Evolutionary conservation across 805 yeast species (phyloP).

Genomic region (Barnettozyma wickerhamii): DNA sequence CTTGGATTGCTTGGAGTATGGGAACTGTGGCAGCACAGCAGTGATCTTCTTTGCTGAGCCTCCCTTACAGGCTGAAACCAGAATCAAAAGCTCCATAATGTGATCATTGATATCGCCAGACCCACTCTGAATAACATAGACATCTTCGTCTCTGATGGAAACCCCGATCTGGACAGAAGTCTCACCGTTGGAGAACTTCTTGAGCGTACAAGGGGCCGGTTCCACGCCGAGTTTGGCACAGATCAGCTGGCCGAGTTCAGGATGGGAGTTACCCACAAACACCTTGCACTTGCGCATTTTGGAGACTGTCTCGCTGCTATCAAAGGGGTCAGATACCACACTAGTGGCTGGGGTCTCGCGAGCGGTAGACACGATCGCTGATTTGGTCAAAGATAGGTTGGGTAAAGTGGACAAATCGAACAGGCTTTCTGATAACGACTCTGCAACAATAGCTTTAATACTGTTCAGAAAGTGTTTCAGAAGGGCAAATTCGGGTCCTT

Average conservation of each 20-base stretch:
- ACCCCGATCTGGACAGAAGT: slow-evolving; percentile 94
- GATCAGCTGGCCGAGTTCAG: slow-evolving; percentile 85
- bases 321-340: slow-evolving; percentile 3
- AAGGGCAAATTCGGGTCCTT: too few species aligned
- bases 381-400: too few species aligned
- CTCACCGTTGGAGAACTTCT: slow-evolving; percentile 95
- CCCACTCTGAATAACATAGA: slow-evolving; percentile 88
- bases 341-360: neutral
- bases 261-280: slow-evolving; percentile 95
- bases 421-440: neutral
- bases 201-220: slow-evolving; percentile 88
- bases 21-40: slow-evolving; percentile 96
- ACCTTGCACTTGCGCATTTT: slow-evolving; percentile 94
- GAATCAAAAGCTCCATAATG: slow-evolving; percentile 90
- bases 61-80: slow-evolving; percentile 93
- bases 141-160: slow-evolving; percentile 95
- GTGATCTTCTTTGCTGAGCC: slow-evolving; percentile 97
- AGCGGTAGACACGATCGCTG: slow-evolving; percentile 6
- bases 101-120: slow-evolving; percentile 87
- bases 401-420: neutral
- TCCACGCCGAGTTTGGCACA: slow-evolving; percentile 89
- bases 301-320: neutral
- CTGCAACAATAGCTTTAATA: neutral
- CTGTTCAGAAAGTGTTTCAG: too few species aligned
- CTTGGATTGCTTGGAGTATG: slow-evolving; percentile 94